These are phyloP conservation scores for Didymellaceae sp. DNA, from an alignment of 2,329 filamentous ascomycete genomes.

Conservation along the genomic window DNA sequence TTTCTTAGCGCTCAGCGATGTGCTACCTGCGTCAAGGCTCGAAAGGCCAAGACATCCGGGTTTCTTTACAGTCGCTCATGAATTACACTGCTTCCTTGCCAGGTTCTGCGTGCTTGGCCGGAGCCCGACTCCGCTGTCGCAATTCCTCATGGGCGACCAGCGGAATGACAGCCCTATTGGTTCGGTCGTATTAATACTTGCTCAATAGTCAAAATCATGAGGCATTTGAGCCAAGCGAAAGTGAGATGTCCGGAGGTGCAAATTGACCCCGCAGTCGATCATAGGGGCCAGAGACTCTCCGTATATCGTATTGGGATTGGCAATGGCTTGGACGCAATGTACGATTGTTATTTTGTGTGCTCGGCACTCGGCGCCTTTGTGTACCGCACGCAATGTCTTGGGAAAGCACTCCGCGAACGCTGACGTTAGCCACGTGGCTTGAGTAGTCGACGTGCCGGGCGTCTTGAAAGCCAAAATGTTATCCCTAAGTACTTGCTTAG, in stretches of 20 bases:
- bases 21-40: slow-evolving; percentile 17
- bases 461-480: background rate
- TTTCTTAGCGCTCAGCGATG: slow-evolving; percentile 14
- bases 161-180: too few relatives aligned
- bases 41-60: slow-evolving; percentile 10
- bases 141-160: too few relatives aligned
- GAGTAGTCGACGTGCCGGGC: slow-evolving; percentile 7
- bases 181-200: slow-evolving; percentile 5
- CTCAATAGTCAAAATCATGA: slow-evolving; percentile 18
- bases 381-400: slow-evolving; percentile 14
- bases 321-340: slow-evolving; percentile 7
- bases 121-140: too few relatives aligned
- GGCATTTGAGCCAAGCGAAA: slow-evolving; percentile 17
- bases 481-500: background rate
- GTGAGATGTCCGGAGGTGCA: slow-evolving; percentile 13
- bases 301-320: slow-evolving; percentile 9
- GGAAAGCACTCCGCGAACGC: background rate
- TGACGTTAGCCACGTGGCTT: slow-evolving; percentile 12
- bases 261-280: slow-evolving; percentile 12
- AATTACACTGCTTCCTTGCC: background rate
- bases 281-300: slow-evolving; percentile 1
- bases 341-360: slow-evolving; percentile 3
- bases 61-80: background rate
- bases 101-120: slow-evolving; percentile 1
- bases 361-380: slow-evolving; percentile 22